Percentiles rank a stretch among this genome's conserved stretches.
These are phyloP conservation scores for Arabis alpina DNA, from an alignment of 345 rosid species.

Conservation along the genomic window DNA sequence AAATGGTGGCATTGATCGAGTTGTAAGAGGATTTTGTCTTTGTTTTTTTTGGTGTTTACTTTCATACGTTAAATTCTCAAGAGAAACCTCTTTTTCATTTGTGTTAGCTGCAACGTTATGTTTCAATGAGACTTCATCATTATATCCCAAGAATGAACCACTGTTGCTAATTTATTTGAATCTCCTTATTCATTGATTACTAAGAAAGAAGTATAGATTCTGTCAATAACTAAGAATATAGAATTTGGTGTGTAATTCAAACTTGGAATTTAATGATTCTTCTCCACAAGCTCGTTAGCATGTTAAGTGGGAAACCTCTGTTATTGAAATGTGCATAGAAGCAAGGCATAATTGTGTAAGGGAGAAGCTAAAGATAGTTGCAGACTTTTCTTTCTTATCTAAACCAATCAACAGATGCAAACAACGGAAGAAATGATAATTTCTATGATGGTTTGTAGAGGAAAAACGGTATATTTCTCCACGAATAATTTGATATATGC, in stretches of 20 bases:
- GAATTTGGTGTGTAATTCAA: neutral
- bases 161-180: neutral
- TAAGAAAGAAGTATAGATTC: neutral
- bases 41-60: neutral
- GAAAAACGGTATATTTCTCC: too few species aligned
- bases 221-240: neutral
- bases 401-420: neutral
- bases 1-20: neutral
- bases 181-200: neutral
- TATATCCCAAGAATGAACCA: neutral
- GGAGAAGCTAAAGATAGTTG: neutral
- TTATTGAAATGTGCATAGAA: too few species aligned
- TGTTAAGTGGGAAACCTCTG: too few species aligned
- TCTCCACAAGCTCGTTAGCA: too few species aligned
- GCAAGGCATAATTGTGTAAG: too few species aligned
- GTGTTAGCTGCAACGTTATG: slow-evolving; percentile 2
- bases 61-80: neutral
- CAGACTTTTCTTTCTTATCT: neutral
- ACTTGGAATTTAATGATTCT: too few species aligned
- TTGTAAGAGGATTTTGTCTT: neutral
- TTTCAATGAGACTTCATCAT: neutral
- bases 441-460: too few species aligned
- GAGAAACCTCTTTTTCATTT: neutral
- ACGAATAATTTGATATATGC: too few species aligned
- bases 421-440: too few species aligned